phyloP scores from a whole-genome alignment of 192 early-diverging fungal species.

The Coemansia nantahalensis region DNA sequence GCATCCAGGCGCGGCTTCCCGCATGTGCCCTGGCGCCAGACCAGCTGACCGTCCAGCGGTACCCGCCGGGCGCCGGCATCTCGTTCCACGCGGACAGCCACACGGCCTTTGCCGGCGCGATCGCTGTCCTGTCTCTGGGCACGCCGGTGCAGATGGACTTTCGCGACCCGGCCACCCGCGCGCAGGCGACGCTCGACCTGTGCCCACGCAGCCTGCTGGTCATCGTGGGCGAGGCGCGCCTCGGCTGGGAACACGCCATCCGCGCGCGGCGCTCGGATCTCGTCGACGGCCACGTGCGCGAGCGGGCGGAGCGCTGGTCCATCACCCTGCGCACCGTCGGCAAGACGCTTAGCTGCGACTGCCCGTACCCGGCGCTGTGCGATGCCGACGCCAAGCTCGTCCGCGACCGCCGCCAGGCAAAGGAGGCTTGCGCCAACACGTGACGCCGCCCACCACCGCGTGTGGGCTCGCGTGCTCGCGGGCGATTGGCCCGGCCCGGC shows the following conservation, averaged over 20 bases:
- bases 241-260: slow-evolving; percentile 56
- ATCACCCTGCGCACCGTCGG: slow-evolving; percentile 29
- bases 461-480: no score
- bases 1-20: slow-evolving; percentile 11
- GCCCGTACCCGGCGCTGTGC: slow-evolving; percentile 20
- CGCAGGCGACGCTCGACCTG: slow-evolving; percentile 26
- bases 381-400: slow-evolving; percentile 13
- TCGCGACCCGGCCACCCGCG: slow-evolving; percentile 15
- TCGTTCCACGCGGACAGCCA: slow-evolving; percentile 55
- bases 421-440: no score
- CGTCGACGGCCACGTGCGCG: slow-evolving; percentile 16
- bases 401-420: slow-evolving; percentile 4
- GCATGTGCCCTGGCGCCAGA: slow-evolving; percentile 16
- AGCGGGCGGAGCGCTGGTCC: slow-evolving; percentile 30
- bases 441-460: no score
- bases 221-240: slow-evolving; percentile 49
- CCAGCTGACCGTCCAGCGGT: slow-evolving; percentile 58
- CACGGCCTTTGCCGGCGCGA: slow-evolving; percentile 36
- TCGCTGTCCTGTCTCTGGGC: slow-evolving; percentile 47
- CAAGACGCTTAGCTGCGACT: slow-evolving; percentile 10
- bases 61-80: slow-evolving; percentile 55
- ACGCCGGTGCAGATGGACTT: slow-evolving; percentile 59
- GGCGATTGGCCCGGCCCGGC: no score
- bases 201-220: slow-evolving; percentile 48
- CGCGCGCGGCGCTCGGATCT: slow-evolving; percentile 50